These are phyloP conservation scores for Neodidymelliopsis sp. DNA, from an alignment of 2,329 filamentous ascomycete genomes.

Conservation along the genomic window DNA sequence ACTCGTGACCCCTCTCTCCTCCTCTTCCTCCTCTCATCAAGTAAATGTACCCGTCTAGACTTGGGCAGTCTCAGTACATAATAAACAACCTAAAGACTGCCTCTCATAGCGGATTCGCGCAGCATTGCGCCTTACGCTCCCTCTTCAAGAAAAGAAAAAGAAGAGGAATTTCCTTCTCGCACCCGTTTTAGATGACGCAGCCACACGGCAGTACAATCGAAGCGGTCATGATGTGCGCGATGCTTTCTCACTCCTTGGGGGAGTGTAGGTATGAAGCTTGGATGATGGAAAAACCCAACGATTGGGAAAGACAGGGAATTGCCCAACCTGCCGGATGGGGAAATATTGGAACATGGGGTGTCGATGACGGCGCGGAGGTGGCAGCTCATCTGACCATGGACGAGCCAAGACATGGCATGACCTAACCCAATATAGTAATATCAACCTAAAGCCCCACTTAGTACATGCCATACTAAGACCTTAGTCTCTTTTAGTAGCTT, in stretches of 20 bases:
- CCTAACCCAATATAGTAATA: no score
- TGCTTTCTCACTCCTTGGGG: conserved; percentile 6
- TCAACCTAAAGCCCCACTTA: no score
- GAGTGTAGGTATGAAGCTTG: neutral
- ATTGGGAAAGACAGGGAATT: neutral
- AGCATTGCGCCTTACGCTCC: no score
- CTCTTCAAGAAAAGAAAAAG: no score
- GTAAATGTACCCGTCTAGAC: conserved; percentile 5
- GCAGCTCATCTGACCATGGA: no score
- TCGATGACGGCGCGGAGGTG: no score
- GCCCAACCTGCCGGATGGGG: no score
- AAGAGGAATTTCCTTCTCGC: conserved; percentile 31
- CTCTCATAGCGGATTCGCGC: conserved; percentile 15
- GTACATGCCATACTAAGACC: no score
- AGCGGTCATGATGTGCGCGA: conserved; percentile 39
- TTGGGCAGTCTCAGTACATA: conserved; percentile 8
- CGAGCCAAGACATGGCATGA: no score
- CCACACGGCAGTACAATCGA: conserved; percentile 21
- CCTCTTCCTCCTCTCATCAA: neutral
- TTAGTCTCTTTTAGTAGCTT: no score
- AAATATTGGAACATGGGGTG: no score
- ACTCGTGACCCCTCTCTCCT: no score
- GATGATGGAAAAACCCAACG: neutral
- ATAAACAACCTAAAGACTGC: conserved; percentile 4
- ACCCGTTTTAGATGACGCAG: conserved; percentile 38